Base-by-base conservation (phyloP, 371 early-diverging fungal species). In the Mortierella sp. region DNA sequence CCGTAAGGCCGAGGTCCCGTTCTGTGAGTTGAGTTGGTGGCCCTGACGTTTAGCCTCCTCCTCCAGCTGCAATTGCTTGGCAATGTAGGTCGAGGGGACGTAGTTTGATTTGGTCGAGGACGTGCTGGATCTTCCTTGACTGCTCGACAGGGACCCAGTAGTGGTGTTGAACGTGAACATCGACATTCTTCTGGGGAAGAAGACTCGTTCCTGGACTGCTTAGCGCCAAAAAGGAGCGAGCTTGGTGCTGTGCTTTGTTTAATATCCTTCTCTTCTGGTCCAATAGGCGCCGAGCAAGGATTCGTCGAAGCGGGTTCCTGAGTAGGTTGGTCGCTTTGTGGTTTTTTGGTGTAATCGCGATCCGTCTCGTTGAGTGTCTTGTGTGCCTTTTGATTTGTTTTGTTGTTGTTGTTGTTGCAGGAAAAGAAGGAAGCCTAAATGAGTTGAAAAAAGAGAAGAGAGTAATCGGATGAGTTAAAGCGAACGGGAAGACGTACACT, bases 131-230 rank as follows among this genome's bases (percentile, higher is more conserved):
- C 81, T 65, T 58, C 81, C 77, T 16, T 81, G 81, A 27, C 77
- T 73, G 43, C 72, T 71, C n/a, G 72, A 71, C 24, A 72, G 58
- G n/a, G 78, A 72, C 55, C 79, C 76, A 32, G 79, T 74, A 43
- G 79, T 79, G n/a, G 79, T 76, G 46, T 73, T 76, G 76, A 79
- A 83, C n/a, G 74, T 76, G 75, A 82, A 82, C 83, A 82, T 82
- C n/a, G 55, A 38, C 70, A 58, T 56, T 38, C n/a, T 43, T 38
- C 44, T 60, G 60, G 3, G 18, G n/a, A 10, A 55, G 7, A n/a
- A 16, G 2, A 24, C 11, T 55, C 56, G 14, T 16, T 16, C 32
- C 32, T 60, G 60, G 32, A 4, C 32, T 32, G 32, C 21, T 55
- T 55, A 32, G 55, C 56, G 12, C 14, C 29, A 14, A 60, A 60